These are phyloP conservation scores for Ustilago bromivora DNA, from an alignment of 1,284 basidiomycete species.

Conservation along the genomic window DNA sequence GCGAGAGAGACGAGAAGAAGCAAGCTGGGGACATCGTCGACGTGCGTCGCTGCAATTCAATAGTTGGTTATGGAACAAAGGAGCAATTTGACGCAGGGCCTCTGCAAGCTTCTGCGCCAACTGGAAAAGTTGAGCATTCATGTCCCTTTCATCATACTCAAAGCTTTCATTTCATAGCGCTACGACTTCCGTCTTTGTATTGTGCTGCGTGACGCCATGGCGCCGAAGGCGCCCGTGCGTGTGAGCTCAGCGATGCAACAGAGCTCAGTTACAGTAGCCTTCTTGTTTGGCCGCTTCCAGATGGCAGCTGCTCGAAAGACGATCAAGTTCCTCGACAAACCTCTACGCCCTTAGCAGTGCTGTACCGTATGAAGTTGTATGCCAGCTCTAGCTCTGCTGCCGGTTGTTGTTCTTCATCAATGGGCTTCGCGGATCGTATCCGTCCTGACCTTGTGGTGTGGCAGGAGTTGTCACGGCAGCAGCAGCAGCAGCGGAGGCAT, in stretches of 20 bases:
- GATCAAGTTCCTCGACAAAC: background rate
- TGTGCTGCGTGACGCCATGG: background rate
- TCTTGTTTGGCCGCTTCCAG: background rate
- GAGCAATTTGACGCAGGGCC: background rate
- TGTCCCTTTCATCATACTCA: background rate
- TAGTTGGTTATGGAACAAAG: background rate
- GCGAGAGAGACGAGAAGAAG: background rate
- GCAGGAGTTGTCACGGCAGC: background rate
- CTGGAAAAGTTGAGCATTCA: background rate
- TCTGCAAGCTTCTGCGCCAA: slow-evolving; percentile 1
- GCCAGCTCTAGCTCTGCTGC: background rate
- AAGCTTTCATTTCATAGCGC: background rate
- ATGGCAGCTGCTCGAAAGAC: background rate
- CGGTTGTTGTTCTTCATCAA: slow-evolving; percentile 18
- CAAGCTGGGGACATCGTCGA: slow-evolving; percentile 9
- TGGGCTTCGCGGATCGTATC: slow-evolving; percentile 46
- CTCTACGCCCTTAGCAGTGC: background rate
- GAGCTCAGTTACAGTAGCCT: background rate
- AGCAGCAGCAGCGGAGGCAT: slow-evolving; percentile 3
- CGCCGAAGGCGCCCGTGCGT: background rate
- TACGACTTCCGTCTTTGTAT: background rate
- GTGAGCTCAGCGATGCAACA: background rate
- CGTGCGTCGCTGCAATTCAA: slow-evolving; percentile 19
- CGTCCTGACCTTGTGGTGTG: slow-evolving; percentile 18
- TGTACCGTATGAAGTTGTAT: background rate